Evolutionary conservation across 2,329 filamentous ascomycete species (phyloP), one percentile per base, ranked within the genome.

Genomic region (Claviceps sp.): DNA sequence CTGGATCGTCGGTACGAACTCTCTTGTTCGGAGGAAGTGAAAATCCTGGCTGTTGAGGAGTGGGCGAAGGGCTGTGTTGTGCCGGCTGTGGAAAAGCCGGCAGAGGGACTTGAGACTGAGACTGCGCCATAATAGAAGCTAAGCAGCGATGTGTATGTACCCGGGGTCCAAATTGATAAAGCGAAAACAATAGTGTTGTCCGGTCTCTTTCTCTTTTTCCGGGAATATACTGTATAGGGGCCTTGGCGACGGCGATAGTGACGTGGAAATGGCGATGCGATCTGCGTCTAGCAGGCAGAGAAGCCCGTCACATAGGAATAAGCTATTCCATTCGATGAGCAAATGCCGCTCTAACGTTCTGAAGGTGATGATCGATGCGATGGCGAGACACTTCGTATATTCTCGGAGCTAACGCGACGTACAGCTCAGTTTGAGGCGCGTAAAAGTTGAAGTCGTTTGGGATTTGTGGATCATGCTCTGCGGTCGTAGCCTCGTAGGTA

Each of bases 1-100:
- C 69, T 37, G 82, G 78, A 52, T 82, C 82, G 49, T 83, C 64
- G 78, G 83, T 64, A 54, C 65, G 61, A 29, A 63, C 59, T 60
- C 86, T 79, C 71, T 93, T 91, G 53, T 78, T 79, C 16, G 86
- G 82, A 47, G 85, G 85, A 47, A 83, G 78, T 54, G 66, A 62
- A 59, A 68, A 84, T 50, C 67, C 69, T 16, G 74, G 69, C 56
- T 78, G 76, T 36, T 75, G 72, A 22, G 76, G 71, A 48, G 72
- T 76, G 45, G 83, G 81, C 23, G 83, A 83, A 23, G 81, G 76
- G 38, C 77, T 75, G 47, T 75, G 75, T 52, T 79, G 82, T 34
- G 78, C 75, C 58, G 78, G 75, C 58, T 80, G 80, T 55, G 82
- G 83, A 66, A 79, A 86, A 50, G 74, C 69, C 57, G 75, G 74